Evolutionary conservation across 106 monocot species (phyloP).

Genomic region (Acanthochlamys bracteata): DNA sequence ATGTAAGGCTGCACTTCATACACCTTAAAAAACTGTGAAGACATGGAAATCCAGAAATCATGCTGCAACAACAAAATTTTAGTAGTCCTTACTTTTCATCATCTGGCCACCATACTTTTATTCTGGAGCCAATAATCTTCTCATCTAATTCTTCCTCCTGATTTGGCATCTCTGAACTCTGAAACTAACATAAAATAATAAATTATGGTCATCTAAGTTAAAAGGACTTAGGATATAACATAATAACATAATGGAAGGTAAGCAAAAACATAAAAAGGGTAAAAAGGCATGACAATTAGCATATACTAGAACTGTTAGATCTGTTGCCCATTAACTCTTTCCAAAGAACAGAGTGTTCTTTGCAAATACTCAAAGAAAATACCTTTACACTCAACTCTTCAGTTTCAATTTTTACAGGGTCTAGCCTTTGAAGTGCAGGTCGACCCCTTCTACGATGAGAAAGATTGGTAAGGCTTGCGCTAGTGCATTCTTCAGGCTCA

Average conservation of each 20-base stretch:
- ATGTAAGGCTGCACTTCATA: neutral
- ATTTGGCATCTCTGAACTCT: conserved; percentile 1
- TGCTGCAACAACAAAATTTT: neutral
- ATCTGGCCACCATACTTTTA: conserved; percentile 18
- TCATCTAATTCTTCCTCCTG: neutral
- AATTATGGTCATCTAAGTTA: neutral
- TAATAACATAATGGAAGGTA: neutral
- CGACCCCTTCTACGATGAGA: neutral
- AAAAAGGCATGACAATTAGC: too few species aligned
- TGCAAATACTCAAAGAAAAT: neutral
- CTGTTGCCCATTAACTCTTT: neutral
- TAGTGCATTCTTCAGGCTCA: neutral
- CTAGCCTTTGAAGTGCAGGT: neutral
- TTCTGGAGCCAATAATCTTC: conserved; percentile 5
- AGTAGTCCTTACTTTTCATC: conserved; percentile 4
- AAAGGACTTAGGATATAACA: neutral
- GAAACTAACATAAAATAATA: conserved; percentile 1
- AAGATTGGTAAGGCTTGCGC: neutral
- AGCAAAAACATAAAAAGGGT: neutral
- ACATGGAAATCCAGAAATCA: neutral
- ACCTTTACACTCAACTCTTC: neutral
- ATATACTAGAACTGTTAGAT: neutral
- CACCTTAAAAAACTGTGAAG: neutral
- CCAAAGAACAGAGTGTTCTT: neutral
- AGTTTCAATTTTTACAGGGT: neutral